phyloP scores from a whole-genome alignment of 2,329 filamentous ascomycete genomes.

The Cladosporium sp. region DNA sequence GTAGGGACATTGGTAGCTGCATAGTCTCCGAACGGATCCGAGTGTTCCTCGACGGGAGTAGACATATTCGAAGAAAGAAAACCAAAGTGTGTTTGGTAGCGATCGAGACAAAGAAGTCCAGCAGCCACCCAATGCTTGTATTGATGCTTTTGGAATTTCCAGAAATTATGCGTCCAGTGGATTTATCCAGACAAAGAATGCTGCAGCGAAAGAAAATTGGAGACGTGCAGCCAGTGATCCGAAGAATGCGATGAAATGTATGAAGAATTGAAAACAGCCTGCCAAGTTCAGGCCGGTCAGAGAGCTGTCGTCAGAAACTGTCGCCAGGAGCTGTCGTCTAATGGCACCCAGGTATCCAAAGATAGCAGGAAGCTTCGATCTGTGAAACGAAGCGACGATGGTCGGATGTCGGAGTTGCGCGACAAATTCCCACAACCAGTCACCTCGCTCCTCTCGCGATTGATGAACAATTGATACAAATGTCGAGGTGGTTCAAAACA shows the following conservation, averaged over 20 bases:
- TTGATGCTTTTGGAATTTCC: constrained; percentile 3
- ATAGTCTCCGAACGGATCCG: constrained; percentile 26
- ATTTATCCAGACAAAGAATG: constrained; percentile 11
- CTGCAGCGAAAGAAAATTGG: neutral
- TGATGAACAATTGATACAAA: neutral
- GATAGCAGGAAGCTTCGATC: neutral
- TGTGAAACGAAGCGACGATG: neutral
- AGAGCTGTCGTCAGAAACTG: neutral
- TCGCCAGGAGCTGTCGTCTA: neutral
- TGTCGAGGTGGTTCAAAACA: neutral
- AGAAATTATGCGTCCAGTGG: constrained; percentile 3
- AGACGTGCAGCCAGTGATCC: neutral
- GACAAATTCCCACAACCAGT: neutral
- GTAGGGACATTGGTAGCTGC: constrained; percentile 16
- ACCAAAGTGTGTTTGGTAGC: neutral
- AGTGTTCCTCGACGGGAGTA: constrained; percentile 27
- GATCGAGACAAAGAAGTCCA: neutral
- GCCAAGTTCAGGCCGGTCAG: neutral
- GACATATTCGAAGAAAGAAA: constrained; percentile 18
- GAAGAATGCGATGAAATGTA: neutral
- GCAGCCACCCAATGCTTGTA: neutral
- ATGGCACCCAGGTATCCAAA: neutral
- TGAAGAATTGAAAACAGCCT: neutral
- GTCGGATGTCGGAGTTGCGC: constrained; percentile 9
- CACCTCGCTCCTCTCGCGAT: neutral